Evolutionary conservation across 225 moss, liverwort and hornwort species (phyloP).

Genomic region (Bryoerythrophyllum caledonicum): DNA sequence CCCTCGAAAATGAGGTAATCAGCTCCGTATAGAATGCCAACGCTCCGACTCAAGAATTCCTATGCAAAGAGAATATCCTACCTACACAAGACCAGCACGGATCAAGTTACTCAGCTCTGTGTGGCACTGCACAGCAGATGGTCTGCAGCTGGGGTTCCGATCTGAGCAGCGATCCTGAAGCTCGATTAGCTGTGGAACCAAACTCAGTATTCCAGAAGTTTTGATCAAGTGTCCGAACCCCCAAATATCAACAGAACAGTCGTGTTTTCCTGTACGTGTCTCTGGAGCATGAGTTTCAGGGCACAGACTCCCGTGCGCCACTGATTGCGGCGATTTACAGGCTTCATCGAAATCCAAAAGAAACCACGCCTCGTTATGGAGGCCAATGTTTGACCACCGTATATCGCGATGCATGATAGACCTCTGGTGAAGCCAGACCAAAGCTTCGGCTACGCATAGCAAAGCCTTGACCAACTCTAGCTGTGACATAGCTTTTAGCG

Average conservation of each 20-base stretch:
- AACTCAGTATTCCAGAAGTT: not conserved
- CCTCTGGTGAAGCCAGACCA: not conserved
- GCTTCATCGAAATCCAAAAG: not conserved
- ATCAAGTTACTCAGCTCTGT: not conserved
- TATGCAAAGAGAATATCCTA: not conserved
- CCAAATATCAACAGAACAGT: not conserved
- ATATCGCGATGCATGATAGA: not conserved
- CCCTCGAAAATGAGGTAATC: too few species aligned
- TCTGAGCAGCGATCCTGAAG: not conserved
- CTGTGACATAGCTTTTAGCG: not conserved
- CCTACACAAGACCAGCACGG: not conserved
- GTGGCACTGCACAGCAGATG: not conserved
- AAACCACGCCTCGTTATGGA: not conserved
- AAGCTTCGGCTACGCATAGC: not conserved
- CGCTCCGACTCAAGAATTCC: too few species aligned
- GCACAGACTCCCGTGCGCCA: not conserved
- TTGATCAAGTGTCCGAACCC: not conserved
- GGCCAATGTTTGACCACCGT: not conserved
- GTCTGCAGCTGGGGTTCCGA: not conserved
- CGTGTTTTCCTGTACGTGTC: not conserved
- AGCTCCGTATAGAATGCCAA: too few species aligned
- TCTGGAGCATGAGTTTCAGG: not conserved
- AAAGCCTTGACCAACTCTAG: not conserved
- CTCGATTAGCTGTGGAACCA: not conserved
- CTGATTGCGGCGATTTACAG: not conserved